These are phyloP conservation scores for Aulographum hederae DNA, from an alignment of 2,329 filamentous ascomycete genomes.

Conservation along the genomic window DNA sequence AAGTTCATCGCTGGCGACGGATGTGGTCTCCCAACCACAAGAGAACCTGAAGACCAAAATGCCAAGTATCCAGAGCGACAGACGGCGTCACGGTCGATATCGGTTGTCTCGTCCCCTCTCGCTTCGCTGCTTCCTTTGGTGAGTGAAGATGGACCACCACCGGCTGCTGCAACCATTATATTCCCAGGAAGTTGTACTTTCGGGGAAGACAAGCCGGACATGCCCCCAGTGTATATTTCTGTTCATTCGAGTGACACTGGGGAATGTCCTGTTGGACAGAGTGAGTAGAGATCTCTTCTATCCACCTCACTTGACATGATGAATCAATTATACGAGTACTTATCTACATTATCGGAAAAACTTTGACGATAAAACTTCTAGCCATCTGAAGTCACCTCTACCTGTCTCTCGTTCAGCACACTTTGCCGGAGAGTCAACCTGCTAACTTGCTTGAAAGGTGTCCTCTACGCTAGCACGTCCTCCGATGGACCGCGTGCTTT, in stretches of 20 bases:
- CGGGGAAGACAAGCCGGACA: constrained; percentile 9
- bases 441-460: constrained; percentile 28
- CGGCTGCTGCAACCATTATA: constrained; percentile 54
- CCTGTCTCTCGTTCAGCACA: constrained; percentile 6
- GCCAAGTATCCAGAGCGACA: no score
- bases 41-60: no score
- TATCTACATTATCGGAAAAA: constrained; percentile 99
- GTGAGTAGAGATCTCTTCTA: constrained; percentile 42
- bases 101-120: constrained; percentile 50
- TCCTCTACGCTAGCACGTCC: constrained; percentile 36
- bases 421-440: constrained; percentile 5
- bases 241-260: constrained; percentile 81
- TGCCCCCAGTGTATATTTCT: constrained; percentile 38
- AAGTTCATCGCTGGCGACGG: constrained; percentile 11
- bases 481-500: constrained; percentile 16
- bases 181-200: constrained; percentile 35
- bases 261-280: constrained; percentile 74
- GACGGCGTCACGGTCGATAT: constrained; percentile 41
- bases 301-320: constrained; percentile 41
- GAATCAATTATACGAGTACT: constrained; percentile 71
- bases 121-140: constrained; percentile 47
- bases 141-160: constrained; percentile 56
- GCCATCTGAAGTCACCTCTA: constrained; percentile 57
- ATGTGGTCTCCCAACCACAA: no score
- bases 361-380: constrained; percentile 79